phyloP scores from a whole-genome alignment of 1,139 yeast species.

The Lodderomyces margitis region DNA sequence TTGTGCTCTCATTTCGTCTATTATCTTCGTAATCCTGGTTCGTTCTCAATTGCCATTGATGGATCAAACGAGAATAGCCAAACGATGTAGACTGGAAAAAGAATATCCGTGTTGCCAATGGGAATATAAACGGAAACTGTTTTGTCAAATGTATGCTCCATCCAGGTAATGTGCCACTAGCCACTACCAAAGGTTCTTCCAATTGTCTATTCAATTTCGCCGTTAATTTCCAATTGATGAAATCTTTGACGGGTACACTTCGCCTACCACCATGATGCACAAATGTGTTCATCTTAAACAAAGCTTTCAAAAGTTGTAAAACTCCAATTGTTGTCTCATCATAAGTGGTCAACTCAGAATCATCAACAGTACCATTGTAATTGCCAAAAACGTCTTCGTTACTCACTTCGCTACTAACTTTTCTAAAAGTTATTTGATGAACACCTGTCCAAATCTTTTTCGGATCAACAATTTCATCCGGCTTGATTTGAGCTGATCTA shows the following conservation, averaged over 20 bases:
- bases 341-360: constrained; percentile 31
- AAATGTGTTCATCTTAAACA: constrained; percentile 50
- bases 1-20: constrained; percentile 11
- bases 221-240: constrained; percentile 78
- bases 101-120: constrained; percentile 74
- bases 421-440: constrained; percentile 55
- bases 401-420: constrained; percentile 22
- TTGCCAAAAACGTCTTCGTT: constrained; percentile 17
- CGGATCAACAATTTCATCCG: constrained; percentile 47
- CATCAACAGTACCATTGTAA: constrained; percentile 20
- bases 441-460: constrained; percentile 53
- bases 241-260: constrained; percentile 43
- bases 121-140: constrained; percentile 78
- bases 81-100: constrained; percentile 87
- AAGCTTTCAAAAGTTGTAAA: constrained; percentile 53
- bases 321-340: constrained; percentile 50
- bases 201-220: constrained; percentile 85
- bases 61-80: constrained; percentile 84
- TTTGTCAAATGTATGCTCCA: constrained; percentile 80
- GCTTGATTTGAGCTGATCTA: constrained; percentile 44
- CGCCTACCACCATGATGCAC: constrained; percentile 20
- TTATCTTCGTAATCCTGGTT: constrained; percentile 37
- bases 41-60: constrained; percentile 67
- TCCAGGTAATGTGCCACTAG: constrained; percentile 81
- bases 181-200: constrained; percentile 87